Evolutionary conservation across 2,329 filamentous ascomycete species (phyloP), one percentile per base, ranked within the genome.

Genomic region (Amauroascus niger): DNA sequence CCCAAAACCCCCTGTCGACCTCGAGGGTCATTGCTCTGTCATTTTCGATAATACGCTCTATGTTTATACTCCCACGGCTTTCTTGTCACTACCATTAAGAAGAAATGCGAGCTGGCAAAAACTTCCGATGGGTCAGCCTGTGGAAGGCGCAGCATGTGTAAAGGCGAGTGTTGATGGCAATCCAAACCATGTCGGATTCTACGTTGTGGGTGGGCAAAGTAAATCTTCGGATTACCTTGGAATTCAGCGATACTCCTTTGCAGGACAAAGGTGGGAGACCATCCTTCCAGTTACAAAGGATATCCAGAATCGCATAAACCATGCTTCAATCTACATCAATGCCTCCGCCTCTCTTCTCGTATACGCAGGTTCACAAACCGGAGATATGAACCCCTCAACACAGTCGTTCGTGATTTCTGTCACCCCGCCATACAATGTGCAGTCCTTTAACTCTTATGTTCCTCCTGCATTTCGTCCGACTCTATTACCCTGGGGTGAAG

Each of bases 1-100:
- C 54, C 88, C 88, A 47, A 72, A 81, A 64, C 88, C 89, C 50
- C 74, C 79, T 51, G 77, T 82, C 65, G 75, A 83, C 58, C 74
- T 96, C 67, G 79, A 82, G 68, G 82, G 84, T 69, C 83, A 87
- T 64, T 97, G 91, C 71, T 88, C 89, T 55, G 81, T 86, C 64
- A 79, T 96, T 57, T 77, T 87, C 73, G 77, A 89, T 65, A 83
- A 89, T 68, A 88, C 83, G 11, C 80, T 97, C 51, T 97, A 94
- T 73, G 83, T 86, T 44, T 95, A 88, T 68, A 87, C 88, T 5
- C 71, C 81, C 7, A 71, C 80, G 45, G 86, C 82, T 26, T 90
- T 97, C 62, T 80, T 89, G 66, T 85, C 86, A 7, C 71, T 97
- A 59, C 70, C 76, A 11, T 71, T 97, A 58, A 71, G 79, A 58